Base-by-base conservation (phyloP, 352 stramenopile species). In the Phytophthora litchii region DNA sequence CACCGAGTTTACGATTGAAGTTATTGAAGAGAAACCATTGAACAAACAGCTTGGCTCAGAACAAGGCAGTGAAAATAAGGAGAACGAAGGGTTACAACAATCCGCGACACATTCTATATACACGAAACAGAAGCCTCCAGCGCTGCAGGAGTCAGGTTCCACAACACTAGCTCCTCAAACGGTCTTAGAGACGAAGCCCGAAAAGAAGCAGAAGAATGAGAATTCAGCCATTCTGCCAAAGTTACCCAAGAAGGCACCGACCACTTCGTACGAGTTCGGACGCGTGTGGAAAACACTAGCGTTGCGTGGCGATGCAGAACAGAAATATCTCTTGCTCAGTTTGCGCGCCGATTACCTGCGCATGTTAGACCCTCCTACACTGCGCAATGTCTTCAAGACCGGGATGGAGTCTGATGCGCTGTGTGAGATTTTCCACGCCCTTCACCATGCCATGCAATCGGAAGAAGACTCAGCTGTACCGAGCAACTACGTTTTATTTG, bases 331-430 rank as follows among this genome's bases (percentile, higher is more conserved):
- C 17, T 49, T 86, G 41, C 56, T 81, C 1, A 37, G 54, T 0
- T 36, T 91, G n/a, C 78, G 84, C 0, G 70, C 59, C 1, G 51
- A 66, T 1, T 92, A 92, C 44, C 58, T 94, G 29, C 67, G 60
- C 11, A 55, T 76, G 50, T 62, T 93, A 1, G 46, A 64, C 3
- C 71, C 74, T 2, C 7, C 49, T 3, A 51, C 64, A 2, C 54
- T 94, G 6, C 37, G 53, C 20, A 65, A 61, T 3, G 48, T 95
- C 10, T 92, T 92, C 40, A 89, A 89, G 45, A 82, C 76, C 57
- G 77, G 76, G 45, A 92, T 93, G 42, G 87, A 95, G 46, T 72
- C 84, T 0, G 84, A 94, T n/a, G 42, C 89, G 11, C 60, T 94
- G 10, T 85, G 77, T 32, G 87, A 95, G 29, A 75, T 91, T 14